A percentile compares a stretch with the other conserved stretches of the same genome.
Evolutionary conservation across 805 yeast species (phyloP).

Genomic region (Nakazawaea populi): DNA sequence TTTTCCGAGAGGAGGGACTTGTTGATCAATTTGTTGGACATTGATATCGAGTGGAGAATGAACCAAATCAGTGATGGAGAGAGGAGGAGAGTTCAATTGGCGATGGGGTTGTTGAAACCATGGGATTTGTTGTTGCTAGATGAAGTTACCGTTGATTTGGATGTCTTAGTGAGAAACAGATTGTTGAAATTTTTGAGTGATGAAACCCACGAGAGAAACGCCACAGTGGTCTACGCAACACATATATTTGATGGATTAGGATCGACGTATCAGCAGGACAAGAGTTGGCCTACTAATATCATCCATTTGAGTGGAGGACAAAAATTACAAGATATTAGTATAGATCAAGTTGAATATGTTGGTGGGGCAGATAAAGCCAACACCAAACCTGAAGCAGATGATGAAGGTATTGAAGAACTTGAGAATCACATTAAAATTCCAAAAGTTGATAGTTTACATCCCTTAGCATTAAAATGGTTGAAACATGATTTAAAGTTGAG

Average conservation of each 20-base stretch:
- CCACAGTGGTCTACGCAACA: slow-evolving; percentile 88
- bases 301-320: slow-evolving; percentile 72
- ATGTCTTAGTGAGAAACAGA: slow-evolving; percentile 81
- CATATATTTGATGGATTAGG: slow-evolving; percentile 95
- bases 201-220: slow-evolving; percentile 67
- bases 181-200: slow-evolving; percentile 60
- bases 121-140: slow-evolving; percentile 87
- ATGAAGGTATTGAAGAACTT: slow-evolving; percentile 17
- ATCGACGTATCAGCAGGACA: slow-evolving; percentile 16
- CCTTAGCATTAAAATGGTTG: slow-evolving; percentile 69
- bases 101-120: slow-evolving; percentile 88
- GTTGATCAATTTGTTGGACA: slow-evolving; percentile 72
- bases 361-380: background rate
- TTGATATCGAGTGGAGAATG: slow-evolving; percentile 90
- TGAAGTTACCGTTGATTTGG: slow-evolving; percentile 95
- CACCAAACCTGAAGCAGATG: slow-evolving; percentile 12
- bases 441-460: slow-evolving; percentile 55
- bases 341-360: slow-evolving; percentile 24
- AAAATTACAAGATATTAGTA: slow-evolving; percentile 31
- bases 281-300: slow-evolving; percentile 78
- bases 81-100: slow-evolving; percentile 86
- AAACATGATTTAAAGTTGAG: slow-evolving; percentile 42
- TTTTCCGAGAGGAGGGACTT: slow-evolving; percentile 72
- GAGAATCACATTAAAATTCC: slow-evolving; percentile 27
- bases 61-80: slow-evolving; percentile 91